Percentiles rank a stretch among this genome's conserved stretches.
These are phyloP conservation scores for Xerocomus amazonicus DNA, from an alignment of 1,284 basidiomycete genomes.

Conservation along the genomic window DNA sequence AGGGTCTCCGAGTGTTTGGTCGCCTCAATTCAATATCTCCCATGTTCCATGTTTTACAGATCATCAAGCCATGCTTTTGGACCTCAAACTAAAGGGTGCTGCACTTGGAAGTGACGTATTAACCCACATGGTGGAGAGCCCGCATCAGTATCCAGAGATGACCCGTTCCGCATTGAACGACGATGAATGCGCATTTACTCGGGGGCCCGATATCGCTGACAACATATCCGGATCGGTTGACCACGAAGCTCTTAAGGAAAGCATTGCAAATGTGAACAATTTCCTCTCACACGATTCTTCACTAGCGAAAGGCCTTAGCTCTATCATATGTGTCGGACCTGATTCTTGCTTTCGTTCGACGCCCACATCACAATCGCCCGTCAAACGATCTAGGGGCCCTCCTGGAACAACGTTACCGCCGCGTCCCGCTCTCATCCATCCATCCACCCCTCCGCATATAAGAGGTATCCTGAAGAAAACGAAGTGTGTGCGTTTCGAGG, in stretches of 20 bases:
- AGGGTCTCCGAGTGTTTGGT: slow-evolving; percentile 48
- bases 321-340: not conserved
- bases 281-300: slow-evolving; percentile 16
- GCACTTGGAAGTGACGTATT: slow-evolving; percentile 22
- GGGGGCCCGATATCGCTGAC: slow-evolving; percentile 17
- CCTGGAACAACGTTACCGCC: slow-evolving; percentile 29
- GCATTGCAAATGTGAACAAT: slow-evolving; percentile 1
- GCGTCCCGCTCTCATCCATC: slow-evolving; percentile 29
- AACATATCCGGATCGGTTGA: slow-evolving; percentile 5
- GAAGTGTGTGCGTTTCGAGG: slow-evolving; percentile 34
- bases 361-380: not conserved
- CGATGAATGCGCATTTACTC: slow-evolving; percentile 26
- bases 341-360: slow-evolving; percentile 1
- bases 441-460: slow-evolving; percentile 27
- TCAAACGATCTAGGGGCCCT: slow-evolving; percentile 13
- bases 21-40: slow-evolving; percentile 38
- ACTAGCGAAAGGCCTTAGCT: slow-evolving; percentile 5
- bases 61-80: slow-evolving; percentile 54
- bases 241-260: slow-evolving; percentile 1
- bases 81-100: slow-evolving; percentile 43
- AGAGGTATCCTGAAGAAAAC: slow-evolving; percentile 33
- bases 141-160: not conserved
- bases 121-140: slow-evolving; percentile 17
- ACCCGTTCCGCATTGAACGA: slow-evolving; percentile 4
- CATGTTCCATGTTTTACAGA: slow-evolving; percentile 35